Conservation (phyloP, 495 filamentous ascomycete genomes). For the Penicillium mononematosum region DNA sequence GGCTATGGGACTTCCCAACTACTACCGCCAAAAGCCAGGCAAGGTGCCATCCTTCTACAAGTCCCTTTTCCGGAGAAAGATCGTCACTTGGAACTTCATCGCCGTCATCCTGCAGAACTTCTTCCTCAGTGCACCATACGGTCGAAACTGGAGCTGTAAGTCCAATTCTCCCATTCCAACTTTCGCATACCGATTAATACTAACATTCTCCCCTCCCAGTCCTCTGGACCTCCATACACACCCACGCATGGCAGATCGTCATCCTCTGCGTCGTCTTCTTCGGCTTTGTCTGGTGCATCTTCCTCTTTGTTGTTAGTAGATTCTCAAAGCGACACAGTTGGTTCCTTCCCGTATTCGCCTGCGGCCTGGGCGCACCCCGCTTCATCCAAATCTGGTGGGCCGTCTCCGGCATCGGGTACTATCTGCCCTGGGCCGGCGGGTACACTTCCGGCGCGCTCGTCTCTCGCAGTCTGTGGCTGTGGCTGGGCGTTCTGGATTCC, state of each 20-base stretch:
- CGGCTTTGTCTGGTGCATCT: slow-evolving; percentile 42
- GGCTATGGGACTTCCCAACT: slow-evolving; percentile 46
- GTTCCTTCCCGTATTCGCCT: slow-evolving; percentile 52
- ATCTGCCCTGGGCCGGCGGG: slow-evolving; percentile 47
- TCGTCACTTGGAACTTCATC: slow-evolving; percentile 49
- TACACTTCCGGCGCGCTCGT: slow-evolving; percentile 42
- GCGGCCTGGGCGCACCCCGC: slow-evolving; percentile 49
- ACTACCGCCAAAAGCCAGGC: slow-evolving; percentile 61
- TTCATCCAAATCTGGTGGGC: slow-evolving; percentile 55
- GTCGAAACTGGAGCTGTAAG: slow-evolving; percentile 50
- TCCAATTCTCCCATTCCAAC: not conserved
- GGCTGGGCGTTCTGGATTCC: slow-evolving; percentile 49
- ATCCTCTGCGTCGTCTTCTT: slow-evolving; percentile 47
- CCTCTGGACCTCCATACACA: slow-evolving; percentile 46
- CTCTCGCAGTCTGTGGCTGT: slow-evolving; percentile 50
- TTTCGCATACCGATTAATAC: not conserved
- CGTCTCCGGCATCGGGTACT: slow-evolving; percentile 46
- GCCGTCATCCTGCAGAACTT: slow-evolving; percentile 50
- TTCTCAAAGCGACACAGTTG: slow-evolving; percentile 48
- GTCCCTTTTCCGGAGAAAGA: slow-evolving; percentile 46
- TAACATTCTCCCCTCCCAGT: slow-evolving; percentile 25
- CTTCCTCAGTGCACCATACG: slow-evolving; percentile 50
- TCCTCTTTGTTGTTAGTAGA: slow-evolving; percentile 41
- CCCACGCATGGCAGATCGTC: slow-evolving; percentile 43
- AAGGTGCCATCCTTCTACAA: slow-evolving; percentile 59